phyloP scores from a whole-genome alignment of 768 basidiomycete species.

The Cyclocybe cylindracea region DNA sequence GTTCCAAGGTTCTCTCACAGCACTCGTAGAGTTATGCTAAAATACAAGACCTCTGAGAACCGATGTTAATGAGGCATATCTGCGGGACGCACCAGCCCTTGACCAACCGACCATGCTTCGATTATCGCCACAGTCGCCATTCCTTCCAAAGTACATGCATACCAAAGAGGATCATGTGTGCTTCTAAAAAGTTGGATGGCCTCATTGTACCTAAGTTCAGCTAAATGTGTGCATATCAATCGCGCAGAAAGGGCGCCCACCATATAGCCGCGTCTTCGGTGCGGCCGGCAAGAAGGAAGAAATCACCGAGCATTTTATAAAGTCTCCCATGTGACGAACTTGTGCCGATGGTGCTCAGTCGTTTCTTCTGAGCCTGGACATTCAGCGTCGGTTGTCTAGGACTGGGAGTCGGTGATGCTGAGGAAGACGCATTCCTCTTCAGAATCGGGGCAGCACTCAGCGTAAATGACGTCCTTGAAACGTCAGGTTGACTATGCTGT shows the following conservation, averaged over 20 bases:
- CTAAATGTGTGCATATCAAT: conserved; percentile 8
- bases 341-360: conserved; percentile 61
- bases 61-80: background rate
- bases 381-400: conserved; percentile 56
- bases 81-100: conserved; percentile 59
- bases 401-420: conserved; percentile 29
- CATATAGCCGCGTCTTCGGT: conserved; percentile 80
- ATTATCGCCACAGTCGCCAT: conserved; percentile 76
- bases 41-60: conserved; percentile 8
- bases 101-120: conserved; percentile 81
- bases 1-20: conserved; percentile 69
- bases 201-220: conserved; percentile 74
- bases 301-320: conserved; percentile 86
- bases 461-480: conserved; percentile 37
- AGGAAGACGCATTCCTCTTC: conserved; percentile 56
- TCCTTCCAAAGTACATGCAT: conserved; percentile 86
- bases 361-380: conserved; percentile 54
- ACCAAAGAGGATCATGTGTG: conserved; percentile 82
- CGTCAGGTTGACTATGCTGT: conserved; percentile 59
- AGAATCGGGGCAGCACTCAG: conserved; percentile 39
- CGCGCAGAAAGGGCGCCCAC: conserved; percentile 39
- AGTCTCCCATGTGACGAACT: conserved; percentile 83
- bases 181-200: conserved; percentile 75
- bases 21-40: conserved; percentile 57
- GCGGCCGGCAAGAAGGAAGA: conserved; percentile 87